phyloP scores from a whole-genome alignment of 176 grass and related monocot species.

The Lolium rigidum region DNA sequence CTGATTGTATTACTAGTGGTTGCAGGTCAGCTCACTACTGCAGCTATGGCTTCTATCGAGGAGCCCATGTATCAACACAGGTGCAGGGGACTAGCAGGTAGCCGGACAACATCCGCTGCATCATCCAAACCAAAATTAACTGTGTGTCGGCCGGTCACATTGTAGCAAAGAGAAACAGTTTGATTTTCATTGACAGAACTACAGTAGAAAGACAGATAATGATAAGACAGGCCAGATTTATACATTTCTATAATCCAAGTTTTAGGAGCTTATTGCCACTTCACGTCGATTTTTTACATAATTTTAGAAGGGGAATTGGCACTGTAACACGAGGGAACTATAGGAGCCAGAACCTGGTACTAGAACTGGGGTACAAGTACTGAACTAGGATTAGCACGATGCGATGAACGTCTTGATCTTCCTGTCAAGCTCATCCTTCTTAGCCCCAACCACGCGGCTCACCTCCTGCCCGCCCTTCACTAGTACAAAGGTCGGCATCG shows the following conservation, averaged over 20 bases:
- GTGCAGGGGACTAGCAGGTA: too few relatives aligned
- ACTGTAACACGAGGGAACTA: not conserved
- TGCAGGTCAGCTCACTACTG: too few relatives aligned
- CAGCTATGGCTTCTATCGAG: too few relatives aligned
- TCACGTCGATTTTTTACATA: conserved; percentile 1
- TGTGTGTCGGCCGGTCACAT: too few relatives aligned
- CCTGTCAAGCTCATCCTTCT: conserved; percentile 89
- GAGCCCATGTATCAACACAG: too few relatives aligned
- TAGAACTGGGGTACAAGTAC: not conserved
- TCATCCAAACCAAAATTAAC: too few relatives aligned
- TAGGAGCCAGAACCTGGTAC: not conserved
- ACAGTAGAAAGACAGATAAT: not conserved
- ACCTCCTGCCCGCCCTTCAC: conserved; percentile 71
- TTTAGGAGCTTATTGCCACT: conserved; percentile 8
- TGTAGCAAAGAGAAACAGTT: not conserved
- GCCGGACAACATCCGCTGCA: too few relatives aligned
- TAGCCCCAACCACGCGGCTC: conserved; percentile 74
- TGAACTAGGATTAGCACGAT: conserved; percentile 34
- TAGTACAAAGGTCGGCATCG: conserved; percentile 86
- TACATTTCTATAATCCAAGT: conserved; percentile 29
- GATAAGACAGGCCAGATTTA: not conserved
- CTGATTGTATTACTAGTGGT: too few relatives aligned
- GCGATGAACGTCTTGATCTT: conserved; percentile 59
- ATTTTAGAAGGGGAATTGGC: not conserved
- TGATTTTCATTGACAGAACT: not conserved